Evolutionary conservation across 495 filamentous ascomycete genomes (phyloP).

Genomic region (Neurospora sp.): DNA sequence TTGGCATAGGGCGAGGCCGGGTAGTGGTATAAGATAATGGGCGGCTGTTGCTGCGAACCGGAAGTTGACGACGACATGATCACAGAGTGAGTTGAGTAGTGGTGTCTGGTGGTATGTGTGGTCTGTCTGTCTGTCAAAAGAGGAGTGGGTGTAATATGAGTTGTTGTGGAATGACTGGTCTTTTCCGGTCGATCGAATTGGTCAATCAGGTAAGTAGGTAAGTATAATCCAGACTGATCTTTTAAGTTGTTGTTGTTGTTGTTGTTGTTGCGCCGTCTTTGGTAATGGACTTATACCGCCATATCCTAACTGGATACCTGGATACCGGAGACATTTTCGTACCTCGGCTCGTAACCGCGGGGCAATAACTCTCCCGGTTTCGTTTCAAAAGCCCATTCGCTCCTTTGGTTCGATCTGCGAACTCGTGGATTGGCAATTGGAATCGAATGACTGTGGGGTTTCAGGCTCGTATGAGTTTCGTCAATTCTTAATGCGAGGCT

Average conservation of each 20-base stretch:
- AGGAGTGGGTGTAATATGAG: neutral
- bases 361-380: neutral
- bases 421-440: neutral
- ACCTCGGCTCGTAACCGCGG: neutral
- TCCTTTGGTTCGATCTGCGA: neutral
- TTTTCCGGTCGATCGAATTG: neutral
- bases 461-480: neutral
- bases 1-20: constrained; percentile 47
- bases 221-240: neutral
- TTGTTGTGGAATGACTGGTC: neutral
- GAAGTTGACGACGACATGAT: neutral
- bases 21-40: constrained; percentile 48
- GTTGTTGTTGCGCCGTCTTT: neutral
- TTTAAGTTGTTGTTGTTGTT: neutral
- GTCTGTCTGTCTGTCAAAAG: neutral
- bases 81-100: neutral
- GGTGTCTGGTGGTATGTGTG: neutral
- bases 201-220: neutral
- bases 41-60: constrained; percentile 12
- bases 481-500: neutral
- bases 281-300: neutral
- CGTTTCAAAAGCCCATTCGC: neutral
- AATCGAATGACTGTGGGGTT: neutral
- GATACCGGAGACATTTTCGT: neutral
- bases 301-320: neutral